phyloP scores from a whole-genome alignment of 73 alveolate species.

The Paramecium biaurelia region DNA sequence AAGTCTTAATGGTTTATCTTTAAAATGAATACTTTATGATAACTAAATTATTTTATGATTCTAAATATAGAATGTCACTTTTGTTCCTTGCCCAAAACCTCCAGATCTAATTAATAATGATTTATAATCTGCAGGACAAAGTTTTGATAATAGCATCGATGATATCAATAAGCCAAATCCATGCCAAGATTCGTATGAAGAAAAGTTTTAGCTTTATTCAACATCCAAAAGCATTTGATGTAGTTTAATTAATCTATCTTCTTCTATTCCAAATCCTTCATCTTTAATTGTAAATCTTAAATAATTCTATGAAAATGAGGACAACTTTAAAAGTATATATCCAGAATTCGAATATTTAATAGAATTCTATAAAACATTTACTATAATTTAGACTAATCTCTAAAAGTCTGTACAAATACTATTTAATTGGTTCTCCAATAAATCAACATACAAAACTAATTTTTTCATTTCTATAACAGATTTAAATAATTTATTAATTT shows the following conservation, averaged over 20 bases:
- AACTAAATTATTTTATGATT: background rate
- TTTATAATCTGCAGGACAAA: background rate
- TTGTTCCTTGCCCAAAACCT: background rate
- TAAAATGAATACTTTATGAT: background rate
- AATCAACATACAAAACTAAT: background rate
- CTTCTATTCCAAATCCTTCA: background rate
- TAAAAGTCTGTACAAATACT: background rate
- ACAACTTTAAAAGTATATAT: background rate
- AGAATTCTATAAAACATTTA: background rate
- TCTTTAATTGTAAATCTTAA: background rate
- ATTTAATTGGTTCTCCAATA: background rate
- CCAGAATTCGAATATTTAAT: background rate
- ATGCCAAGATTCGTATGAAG: background rate
- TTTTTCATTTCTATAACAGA: background rate
- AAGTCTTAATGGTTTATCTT: background rate
- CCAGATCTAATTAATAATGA: background rate
- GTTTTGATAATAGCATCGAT: background rate
- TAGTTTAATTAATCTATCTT: background rate
- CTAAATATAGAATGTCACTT: background rate
- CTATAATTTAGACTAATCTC: background rate
- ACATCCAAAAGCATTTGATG: background rate
- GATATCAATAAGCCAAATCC: conserved; percentile 42
- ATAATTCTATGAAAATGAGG: background rate
- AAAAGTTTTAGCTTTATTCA: background rate
- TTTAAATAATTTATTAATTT: background rate